Evolutionary conservation across 2,329 filamentous ascomycete species (phyloP).

Genomic region (Fusarium subglutinans): DNA sequence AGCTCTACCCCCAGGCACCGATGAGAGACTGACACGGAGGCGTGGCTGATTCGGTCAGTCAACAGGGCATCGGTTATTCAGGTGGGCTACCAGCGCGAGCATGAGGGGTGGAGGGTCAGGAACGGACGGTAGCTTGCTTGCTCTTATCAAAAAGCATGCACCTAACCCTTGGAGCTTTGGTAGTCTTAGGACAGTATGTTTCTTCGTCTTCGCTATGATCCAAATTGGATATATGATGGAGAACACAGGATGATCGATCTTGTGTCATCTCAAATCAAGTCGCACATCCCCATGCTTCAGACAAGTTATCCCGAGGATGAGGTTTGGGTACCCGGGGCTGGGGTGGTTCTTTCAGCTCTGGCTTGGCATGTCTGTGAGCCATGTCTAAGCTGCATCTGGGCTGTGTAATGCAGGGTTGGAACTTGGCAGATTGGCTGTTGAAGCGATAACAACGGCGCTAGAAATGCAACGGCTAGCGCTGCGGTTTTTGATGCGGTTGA

Average conservation of each 20-base stretch:
- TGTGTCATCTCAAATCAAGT: conserved; percentile 3
- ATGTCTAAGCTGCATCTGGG: conserved; percentile 22
- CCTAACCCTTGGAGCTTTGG: not conserved
- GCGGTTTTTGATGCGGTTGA: conserved; percentile 3
- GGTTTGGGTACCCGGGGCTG: not conserved
- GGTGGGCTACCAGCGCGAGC: conserved; percentile 14
- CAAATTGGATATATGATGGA: not conserved
- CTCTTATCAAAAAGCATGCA: not conserved
- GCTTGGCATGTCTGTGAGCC: conserved; percentile 21
- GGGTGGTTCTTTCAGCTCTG: conserved; percentile 32
- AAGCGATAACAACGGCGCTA: conserved; percentile 25
- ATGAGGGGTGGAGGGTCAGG: conserved; percentile 2
- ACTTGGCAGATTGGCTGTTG: conserved; percentile 20
- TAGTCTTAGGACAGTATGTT: not conserved
- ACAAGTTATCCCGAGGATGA: conserved; percentile 13
- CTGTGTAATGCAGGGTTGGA: conserved; percentile 39
- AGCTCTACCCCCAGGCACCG: conserved; percentile 10
- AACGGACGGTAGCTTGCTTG: not conserved
- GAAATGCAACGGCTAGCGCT: conserved; percentile 18
- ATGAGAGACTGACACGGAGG: conserved; percentile 3
- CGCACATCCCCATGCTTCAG: not conserved
- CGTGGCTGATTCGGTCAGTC: conserved; percentile 9
- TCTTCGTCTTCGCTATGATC: not conserved
- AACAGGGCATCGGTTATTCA: conserved; percentile 4
- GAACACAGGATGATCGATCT: conserved; percentile 10